phyloP scores from a whole-genome alignment of 2,329 filamentous ascomycete species.

The Falciphora oryzae region DNA sequence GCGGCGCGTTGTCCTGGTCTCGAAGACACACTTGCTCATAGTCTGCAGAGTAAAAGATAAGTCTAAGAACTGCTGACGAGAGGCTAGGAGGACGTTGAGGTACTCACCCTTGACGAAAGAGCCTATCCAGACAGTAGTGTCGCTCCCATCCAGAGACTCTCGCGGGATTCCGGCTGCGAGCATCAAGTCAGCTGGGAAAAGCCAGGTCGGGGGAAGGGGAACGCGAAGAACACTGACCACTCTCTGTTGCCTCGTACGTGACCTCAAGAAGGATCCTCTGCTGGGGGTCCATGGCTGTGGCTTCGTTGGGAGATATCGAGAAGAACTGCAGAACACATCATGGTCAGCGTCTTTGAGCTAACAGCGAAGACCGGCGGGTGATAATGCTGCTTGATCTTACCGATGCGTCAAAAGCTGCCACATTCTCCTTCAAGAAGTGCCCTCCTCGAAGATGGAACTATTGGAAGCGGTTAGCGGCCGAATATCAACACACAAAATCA shows the following conservation, averaged over 20 bases:
- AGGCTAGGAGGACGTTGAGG: not conserved
- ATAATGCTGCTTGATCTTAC: conserved; percentile 26
- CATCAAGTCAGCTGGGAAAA: not conserved
- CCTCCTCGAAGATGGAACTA: conserved; percentile 35
- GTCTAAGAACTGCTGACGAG: not conserved
- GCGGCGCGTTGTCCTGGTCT: conserved; percentile 43
- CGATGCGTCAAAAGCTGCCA: conserved; percentile 42
- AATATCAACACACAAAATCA: not conserved
- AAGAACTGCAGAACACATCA: conserved; percentile 37
- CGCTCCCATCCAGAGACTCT: conserved; percentile 36
- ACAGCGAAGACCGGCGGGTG: no score
- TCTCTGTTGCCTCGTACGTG: conserved; percentile 46
- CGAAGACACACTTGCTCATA: conserved; percentile 45
- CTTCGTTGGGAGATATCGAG: conserved; percentile 42
- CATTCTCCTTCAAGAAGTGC: conserved; percentile 43
- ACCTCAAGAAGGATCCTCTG: conserved; percentile 46
- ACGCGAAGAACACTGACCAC: conserved; percentile 26
- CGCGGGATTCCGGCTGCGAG: conserved; percentile 36
- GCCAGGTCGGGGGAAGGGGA: no score
- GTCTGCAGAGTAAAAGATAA: conserved; percentile 26
- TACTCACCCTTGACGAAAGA: conserved; percentile 42
- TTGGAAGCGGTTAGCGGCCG: not conserved
- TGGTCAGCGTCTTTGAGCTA: not conserved
- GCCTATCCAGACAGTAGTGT: conserved; percentile 44
- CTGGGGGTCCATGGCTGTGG: conserved; percentile 47